Conservation (phyloP, 2,329 filamentous ascomycete genomes). For the Aureobasidium sp. region DNA sequence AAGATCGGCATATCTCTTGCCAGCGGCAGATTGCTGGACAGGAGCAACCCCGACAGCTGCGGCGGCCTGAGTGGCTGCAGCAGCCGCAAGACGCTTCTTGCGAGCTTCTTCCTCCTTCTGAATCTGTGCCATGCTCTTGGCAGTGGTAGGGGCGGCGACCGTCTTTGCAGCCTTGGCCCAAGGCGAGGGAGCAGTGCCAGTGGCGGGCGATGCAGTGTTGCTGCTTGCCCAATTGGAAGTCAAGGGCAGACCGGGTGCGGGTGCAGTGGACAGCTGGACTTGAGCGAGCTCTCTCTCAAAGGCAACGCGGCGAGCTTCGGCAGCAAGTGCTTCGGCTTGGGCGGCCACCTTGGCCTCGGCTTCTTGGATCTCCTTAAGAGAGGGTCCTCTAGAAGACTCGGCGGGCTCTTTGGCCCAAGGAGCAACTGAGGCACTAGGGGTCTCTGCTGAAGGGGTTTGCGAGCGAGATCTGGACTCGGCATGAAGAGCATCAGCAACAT, state of each 20-base stretch:
- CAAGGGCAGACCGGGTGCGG: conserved; percentile 73
- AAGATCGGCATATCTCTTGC: conserved; percentile 91
- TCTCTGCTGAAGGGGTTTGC: conserved; percentile 63
- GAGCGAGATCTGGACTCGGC: conserved; percentile 63
- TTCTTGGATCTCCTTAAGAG: conserved; percentile 93
- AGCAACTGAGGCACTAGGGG: conserved; percentile 64
- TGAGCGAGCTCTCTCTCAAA: conserved; percentile 70
- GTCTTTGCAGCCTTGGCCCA: conserved; percentile 60
- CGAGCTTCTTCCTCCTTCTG: conserved; percentile 90
- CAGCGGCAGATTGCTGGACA: conserved; percentile 40
- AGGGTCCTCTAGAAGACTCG: conserved; percentile 72
- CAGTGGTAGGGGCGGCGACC: conserved; percentile 39
- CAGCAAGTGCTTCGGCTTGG: conserved; percentile 73
- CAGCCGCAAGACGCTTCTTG: conserved; percentile 64
- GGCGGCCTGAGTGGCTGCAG: conserved; percentile 39
- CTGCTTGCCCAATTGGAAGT: conserved; percentile 85
- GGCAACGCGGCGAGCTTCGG: conserved; percentile 65
- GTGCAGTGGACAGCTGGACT: conserved; percentile 49
- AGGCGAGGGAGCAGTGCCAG: conserved; percentile 45
- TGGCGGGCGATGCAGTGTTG: conserved; percentile 60
- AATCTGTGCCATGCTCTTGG: conserved; percentile 92
- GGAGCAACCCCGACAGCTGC: conserved; percentile 34
- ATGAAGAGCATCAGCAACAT: conserved; percentile 66
- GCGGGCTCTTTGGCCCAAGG: conserved; percentile 86
- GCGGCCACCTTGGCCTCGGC: conserved; percentile 89